phyloP scores from a whole-genome alignment of 768 basidiomycete species.

The Gyrodon lividus region DNA sequence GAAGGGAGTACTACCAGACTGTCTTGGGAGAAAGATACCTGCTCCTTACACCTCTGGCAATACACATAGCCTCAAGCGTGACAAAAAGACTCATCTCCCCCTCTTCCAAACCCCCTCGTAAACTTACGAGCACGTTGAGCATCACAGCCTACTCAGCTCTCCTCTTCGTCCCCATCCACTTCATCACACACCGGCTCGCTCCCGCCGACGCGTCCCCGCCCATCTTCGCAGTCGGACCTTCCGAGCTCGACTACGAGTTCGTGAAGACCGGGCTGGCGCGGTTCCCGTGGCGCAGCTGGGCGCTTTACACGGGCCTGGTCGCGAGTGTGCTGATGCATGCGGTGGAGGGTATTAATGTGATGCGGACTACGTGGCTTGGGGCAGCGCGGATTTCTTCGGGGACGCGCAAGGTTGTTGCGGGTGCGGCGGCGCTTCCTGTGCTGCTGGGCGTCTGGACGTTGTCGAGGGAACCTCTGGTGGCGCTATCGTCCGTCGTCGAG shows the following conservation, averaged over 20 bases:
- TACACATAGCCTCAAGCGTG: constrained; percentile 61
- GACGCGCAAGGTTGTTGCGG: constrained; percentile 32
- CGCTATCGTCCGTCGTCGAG: constrained; percentile 47
- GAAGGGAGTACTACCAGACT: constrained; percentile 85
- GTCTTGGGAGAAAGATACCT: constrained; percentile 64
- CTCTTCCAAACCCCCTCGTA: constrained; percentile 28
- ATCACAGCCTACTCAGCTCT: constrained; percentile 62
- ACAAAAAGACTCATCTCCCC: constrained; percentile 56
- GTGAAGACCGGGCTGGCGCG: constrained; percentile 66
- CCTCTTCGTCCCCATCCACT: constrained; percentile 66
- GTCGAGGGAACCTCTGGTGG: constrained; percentile 56
- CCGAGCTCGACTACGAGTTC: constrained; percentile 81
- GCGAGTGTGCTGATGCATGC: constrained; percentile 56
- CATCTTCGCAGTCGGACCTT: constrained; percentile 52
- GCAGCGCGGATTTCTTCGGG: constrained; percentile 10
- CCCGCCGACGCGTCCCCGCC: constrained; percentile 40
- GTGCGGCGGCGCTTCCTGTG: constrained; percentile 47
- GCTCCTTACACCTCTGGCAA: constrained; percentile 61
- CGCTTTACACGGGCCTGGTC: constrained; percentile 63
- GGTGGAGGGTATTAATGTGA: constrained; percentile 54
- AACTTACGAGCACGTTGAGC: constrained; percentile 46
- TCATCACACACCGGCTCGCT: constrained; percentile 66
- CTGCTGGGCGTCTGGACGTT: constrained; percentile 54
- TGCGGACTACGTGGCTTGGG: constrained; percentile 48
- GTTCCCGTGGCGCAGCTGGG: constrained; percentile 63